Evolutionary conservation across 1,284 basidiomycete genomes (phyloP).

Genomic region (Marasmius oreades): DNA sequence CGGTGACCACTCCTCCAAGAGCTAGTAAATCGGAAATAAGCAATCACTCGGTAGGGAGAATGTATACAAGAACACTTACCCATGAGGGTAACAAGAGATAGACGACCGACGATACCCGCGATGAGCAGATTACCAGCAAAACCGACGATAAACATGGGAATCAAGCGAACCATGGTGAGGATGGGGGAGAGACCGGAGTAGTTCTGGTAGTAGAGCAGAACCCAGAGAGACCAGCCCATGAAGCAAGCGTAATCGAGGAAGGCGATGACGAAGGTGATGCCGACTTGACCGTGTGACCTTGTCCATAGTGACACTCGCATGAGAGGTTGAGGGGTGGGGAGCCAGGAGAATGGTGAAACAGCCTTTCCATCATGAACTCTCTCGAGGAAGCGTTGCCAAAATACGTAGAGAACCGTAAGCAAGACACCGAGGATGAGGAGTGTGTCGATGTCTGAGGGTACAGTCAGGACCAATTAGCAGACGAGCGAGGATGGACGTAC

Average conservation of each 20-base stretch:
- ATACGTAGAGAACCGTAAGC: constrained; percentile 27
- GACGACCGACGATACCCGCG: constrained; percentile 6
- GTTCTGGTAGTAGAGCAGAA: constrained; percentile 13
- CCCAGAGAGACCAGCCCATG: constrained; percentile 13
- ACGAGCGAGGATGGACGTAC: constrained; percentile 38
- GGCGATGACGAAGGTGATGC: constrained; percentile 33
- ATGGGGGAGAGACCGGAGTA: constrained; percentile 8
- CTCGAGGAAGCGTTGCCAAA: constrained; percentile 15
- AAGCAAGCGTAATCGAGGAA: constrained; percentile 28
- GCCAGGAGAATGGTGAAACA: neutral
- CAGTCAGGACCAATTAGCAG: neutral
- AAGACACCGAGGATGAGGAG: constrained; percentile 33
- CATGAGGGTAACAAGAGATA: constrained; percentile 9
- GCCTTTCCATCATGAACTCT: neutral
- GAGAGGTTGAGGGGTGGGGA: constrained; percentile 11
- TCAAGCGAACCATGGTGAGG: constrained; percentile 7
- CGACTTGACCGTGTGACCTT: constrained; percentile 9
- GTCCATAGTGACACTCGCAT: constrained; percentile 10
- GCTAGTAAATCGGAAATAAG: constrained; percentile 23
- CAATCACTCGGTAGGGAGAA: neutral
- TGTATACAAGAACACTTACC: neutral
- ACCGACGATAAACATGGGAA: constrained; percentile 13
- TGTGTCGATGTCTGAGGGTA: constrained; percentile 11
- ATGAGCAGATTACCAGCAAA: constrained; percentile 10
- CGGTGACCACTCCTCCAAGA: constrained; percentile 46